Conservation (phyloP, 108 stramenopile genomes). For the Skeletonema potamos region DNA sequence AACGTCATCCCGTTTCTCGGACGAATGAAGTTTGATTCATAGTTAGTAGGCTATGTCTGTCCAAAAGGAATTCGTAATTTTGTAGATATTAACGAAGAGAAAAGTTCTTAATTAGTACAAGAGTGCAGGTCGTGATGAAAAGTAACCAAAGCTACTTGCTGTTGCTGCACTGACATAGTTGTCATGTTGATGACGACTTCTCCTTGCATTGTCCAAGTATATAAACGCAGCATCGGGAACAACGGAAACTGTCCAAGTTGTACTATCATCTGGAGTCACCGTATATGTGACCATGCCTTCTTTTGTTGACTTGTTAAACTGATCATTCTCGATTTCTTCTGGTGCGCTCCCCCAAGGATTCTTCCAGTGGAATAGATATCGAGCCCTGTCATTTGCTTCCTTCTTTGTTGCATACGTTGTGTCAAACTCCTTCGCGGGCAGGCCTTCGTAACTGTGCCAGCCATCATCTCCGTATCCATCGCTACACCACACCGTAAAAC, state of each 20-base stretch:
- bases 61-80: no score
- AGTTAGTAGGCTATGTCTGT: no score
- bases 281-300: constrained; percentile 3
- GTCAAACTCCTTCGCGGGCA: constrained; percentile 22
- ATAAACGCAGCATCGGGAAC: constrained; percentile 11
- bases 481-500: constrained; percentile 22
- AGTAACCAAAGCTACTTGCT: background rate
- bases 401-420: constrained; percentile 22
- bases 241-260: constrained; percentile 18
- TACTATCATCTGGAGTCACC: constrained; percentile 3
- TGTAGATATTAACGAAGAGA: no score
- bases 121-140: no score
- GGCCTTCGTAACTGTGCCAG: constrained; percentile 20
- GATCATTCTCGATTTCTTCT: constrained; percentile 9
- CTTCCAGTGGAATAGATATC: constrained; percentile 29
- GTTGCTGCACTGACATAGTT: background rate
- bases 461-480: constrained; percentile 39
- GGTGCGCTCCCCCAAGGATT: constrained; percentile 16
- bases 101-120: no score
- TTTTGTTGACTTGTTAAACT: constrained; percentile 2
- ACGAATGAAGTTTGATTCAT: no score
- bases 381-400: constrained; percentile 23
- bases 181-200: background rate
- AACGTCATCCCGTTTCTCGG: no score
- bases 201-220: constrained; percentile 7